Conservation (phyloP, 139 green algal species). For the Chlamydomonas schloesseri region DNA sequence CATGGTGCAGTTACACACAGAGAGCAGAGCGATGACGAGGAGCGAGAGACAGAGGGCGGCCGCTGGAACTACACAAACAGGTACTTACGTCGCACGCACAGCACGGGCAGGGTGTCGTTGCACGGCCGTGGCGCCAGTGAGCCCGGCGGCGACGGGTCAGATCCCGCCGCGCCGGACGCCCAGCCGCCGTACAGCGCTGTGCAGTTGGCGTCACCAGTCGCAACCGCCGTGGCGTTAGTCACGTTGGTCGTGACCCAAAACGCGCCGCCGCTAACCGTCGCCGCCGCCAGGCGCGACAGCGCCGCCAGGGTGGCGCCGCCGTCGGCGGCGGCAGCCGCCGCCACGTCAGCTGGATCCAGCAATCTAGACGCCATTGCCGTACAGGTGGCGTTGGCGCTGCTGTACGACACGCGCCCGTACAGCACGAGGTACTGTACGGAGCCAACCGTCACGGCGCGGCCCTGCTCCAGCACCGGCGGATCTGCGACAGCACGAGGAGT, state of each 20-base stretch:
- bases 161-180: neutral
- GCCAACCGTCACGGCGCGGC: neutral
- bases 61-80: too few species aligned
- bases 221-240: neutral
- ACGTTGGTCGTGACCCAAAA: constrained; percentile 3
- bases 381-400: neutral
- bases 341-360: neutral
- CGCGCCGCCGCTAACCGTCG: neutral
- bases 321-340: neutral
- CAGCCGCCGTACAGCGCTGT: constrained; percentile 24
- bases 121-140: neutral
- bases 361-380: neutral
- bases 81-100: constrained; percentile 30
- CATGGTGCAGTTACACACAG: too few species aligned
- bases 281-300: neutral
- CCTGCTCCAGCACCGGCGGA: neutral
- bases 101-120: neutral
- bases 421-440: too few species aligned
- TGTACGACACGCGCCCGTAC: too few species aligned
- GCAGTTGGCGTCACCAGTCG: neutral
- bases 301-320: neutral
- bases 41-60: too few species aligned
- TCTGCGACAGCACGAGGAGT: too few species aligned
- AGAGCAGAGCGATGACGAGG: too few species aligned
- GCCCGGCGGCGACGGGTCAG: neutral